Evolutionary conservation across 1,284 basidiomycete species (phyloP).

Genomic region (Mrakiaceae sp.): DNA sequence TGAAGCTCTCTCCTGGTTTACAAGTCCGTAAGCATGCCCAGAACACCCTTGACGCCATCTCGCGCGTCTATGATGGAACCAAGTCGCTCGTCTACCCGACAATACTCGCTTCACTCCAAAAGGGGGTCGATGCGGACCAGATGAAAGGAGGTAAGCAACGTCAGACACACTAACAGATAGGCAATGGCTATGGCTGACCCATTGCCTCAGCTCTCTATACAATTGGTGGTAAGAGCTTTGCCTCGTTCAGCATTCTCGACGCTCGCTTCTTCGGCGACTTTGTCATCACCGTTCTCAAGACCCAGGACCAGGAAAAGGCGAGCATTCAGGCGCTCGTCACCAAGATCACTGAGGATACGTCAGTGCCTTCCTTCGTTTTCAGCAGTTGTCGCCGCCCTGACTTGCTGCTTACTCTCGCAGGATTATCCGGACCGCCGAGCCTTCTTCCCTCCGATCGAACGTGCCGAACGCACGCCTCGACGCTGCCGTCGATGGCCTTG

Average conservation of each 20-base stretch:
- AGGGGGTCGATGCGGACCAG: conserved; percentile 75
- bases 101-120: conserved; percentile 61
- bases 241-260: conserved; percentile 49
- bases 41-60: conserved; percentile 53
- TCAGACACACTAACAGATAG: background rate
- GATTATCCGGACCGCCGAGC: conserved; percentile 28
- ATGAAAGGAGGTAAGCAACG: conserved; percentile 58
- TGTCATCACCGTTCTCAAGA: conserved; percentile 60
- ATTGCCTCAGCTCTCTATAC: conserved; percentile 60
- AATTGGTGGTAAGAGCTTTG: conserved; percentile 61
- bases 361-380: conserved; percentile 40
- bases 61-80: conserved; percentile 67
- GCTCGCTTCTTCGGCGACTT: conserved; percentile 55
- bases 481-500: conserved; percentile 26
- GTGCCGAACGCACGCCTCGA: conserved; percentile 22
- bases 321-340: conserved; percentile 80
- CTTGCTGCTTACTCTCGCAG: conserved; percentile 12
- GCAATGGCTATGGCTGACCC: conserved; percentile 26
- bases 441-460: conserved; percentile 25
- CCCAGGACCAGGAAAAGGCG: conserved; percentile 89
- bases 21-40: conserved; percentile 52
- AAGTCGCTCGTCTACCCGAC: conserved; percentile 59
- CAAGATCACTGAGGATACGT: conserved; percentile 57
- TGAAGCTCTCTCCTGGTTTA: background rate
- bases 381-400: background rate